These are phyloP conservation scores for Biancaea sappan DNA, from an alignment of 306 rosid species.

Conservation along the genomic window DNA sequence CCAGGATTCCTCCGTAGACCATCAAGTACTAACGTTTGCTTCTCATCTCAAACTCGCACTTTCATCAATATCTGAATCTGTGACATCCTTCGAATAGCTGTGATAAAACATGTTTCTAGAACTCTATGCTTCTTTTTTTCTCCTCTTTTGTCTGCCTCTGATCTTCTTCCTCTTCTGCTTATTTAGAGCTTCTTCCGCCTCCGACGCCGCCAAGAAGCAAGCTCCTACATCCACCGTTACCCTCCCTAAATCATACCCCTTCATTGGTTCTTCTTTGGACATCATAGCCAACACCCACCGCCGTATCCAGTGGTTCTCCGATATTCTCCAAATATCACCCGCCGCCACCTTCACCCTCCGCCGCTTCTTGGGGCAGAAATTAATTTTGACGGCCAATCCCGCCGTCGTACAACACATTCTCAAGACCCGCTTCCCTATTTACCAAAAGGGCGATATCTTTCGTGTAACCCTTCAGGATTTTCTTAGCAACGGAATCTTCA, in stretches of 20 bases:
- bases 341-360: slow-evolving; percentile 51
- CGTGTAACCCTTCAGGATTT: neutral
- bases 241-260: slow-evolving; percentile 49
- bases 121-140: too few species aligned
- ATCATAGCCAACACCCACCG: slow-evolving; percentile 24
- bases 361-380: slow-evolving; percentile 20
- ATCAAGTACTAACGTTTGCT: too few species aligned
- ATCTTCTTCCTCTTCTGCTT: slow-evolving; percentile 4
- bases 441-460: neutral
- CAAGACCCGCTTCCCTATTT: neutral
- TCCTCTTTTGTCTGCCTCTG: slow-evolving; percentile 16
- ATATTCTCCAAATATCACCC: slow-evolving; percentile 48
- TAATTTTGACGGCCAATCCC: slow-evolving; percentile 59
- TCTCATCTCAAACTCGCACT: too few species aligned
- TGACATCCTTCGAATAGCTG: too few species aligned
- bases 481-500: slow-evolving; percentile 47
- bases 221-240: neutral
- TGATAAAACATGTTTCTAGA: too few species aligned
- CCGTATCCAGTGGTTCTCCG: slow-evolving; percentile 61
- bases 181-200: neutral
- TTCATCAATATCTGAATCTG: too few species aligned
- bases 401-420: slow-evolving; percentile 44
- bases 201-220: neutral
- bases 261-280: slow-evolving; percentile 34
- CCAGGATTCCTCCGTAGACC: too few species aligned